Conservation (phyloP, 2,329 filamentous ascomycete species). For the Hypoxylon sp. region DNA sequence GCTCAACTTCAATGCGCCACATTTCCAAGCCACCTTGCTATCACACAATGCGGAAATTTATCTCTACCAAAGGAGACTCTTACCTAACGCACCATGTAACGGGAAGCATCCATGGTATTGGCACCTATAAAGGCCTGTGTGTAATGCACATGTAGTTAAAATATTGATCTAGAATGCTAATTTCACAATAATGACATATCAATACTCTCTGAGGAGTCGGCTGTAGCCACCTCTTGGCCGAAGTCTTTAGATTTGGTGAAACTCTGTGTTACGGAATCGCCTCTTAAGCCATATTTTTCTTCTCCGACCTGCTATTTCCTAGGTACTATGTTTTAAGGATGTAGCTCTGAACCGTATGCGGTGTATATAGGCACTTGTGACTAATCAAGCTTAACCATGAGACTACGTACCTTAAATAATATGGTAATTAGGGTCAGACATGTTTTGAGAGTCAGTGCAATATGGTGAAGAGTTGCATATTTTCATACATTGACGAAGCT, state of each 20-base stretch:
- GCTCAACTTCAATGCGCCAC: neutral
- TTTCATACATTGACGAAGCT: too few relatives aligned
- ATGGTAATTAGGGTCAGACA: too few relatives aligned
- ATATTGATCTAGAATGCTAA: neutral
- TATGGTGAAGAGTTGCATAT: too few relatives aligned
- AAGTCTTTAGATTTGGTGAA: neutral
- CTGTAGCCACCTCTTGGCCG: neutral
- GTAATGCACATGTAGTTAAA: neutral
- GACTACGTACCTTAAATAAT: too few relatives aligned
- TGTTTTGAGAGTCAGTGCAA: too few relatives aligned
- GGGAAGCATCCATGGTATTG: neutral
- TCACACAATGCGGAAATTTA: neutral
- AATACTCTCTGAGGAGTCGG: neutral
- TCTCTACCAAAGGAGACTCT: too few relatives aligned
- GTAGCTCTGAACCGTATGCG: neutral
- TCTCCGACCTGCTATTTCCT: neutral
- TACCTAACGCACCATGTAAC: neutral
- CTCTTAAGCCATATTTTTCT: neutral
- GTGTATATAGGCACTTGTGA: too few relatives aligned
- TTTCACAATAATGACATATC: neutral
- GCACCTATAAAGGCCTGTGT: neutral
- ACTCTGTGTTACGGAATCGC: neutral
- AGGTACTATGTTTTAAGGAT: neutral
- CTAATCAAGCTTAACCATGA: too few relatives aligned
- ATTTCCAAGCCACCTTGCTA: neutral